Percentiles rank a stretch among this genome's conserved stretches.
These are phyloP conservation scores for Aspergillus fischeri DNA, from an alignment of 2,329 filamentous ascomycete genomes.

Conservation along the genomic window DNA sequence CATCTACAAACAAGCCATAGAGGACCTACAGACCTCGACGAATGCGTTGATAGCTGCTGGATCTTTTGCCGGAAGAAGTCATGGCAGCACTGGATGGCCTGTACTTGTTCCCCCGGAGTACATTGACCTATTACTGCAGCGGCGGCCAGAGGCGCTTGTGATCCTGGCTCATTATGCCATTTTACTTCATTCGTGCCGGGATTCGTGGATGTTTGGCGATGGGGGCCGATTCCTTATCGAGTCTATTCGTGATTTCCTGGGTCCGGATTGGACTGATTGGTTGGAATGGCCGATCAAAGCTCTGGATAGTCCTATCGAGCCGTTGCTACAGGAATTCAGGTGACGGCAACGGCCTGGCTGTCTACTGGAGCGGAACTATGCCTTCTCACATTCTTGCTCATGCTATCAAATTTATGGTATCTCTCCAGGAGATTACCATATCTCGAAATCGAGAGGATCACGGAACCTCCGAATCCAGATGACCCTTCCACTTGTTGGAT, in stretches of 20 bases:
- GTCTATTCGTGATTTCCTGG: conserved; percentile 20
- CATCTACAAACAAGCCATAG: conserved; percentile 7
- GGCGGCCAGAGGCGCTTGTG: conserved; percentile 35
- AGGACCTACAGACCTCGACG: conserved; percentile 7
- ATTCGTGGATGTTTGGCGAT: conserved; percentile 34
- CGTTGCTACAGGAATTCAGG: background rate
- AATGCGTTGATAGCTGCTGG: background rate
- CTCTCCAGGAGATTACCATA: background rate
- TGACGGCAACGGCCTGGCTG: background rate
- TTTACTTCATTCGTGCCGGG: conserved; percentile 29
- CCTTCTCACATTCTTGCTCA: background rate
- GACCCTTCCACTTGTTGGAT: conserved; percentile 48
- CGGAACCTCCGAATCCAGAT: conserved; percentile 40
- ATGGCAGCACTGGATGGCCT: conserved; percentile 20
- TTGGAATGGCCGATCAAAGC: conserved; percentile 21
- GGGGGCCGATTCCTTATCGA: conserved; percentile 25
- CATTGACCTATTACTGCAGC: conserved; percentile 24
- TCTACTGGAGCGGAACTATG: background rate
- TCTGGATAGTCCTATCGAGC: background rate
- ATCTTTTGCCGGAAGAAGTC: background rate
- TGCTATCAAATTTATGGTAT: background rate
- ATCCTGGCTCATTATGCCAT: conserved; percentile 39
- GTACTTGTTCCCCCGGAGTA: conserved; percentile 27
- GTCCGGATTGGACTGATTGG: conserved; percentile 24
- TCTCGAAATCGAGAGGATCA: background rate